Evolutionary conservation across 140 eudicot genomes (phyloP), one percentile per base, ranked within the genome.

Genomic region (Oenanthe javanica): DNA sequence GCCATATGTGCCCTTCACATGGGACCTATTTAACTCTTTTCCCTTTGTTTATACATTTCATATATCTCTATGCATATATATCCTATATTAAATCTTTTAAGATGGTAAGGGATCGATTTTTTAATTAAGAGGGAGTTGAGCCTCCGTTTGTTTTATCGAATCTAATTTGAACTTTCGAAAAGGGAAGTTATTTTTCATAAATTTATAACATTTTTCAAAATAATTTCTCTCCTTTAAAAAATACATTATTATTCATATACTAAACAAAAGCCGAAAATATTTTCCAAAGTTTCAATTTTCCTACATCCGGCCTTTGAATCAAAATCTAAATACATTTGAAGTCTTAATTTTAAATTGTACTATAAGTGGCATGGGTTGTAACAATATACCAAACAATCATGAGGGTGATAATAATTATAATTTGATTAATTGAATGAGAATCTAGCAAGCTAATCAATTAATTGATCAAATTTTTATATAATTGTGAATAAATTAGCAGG

Each of bases 1-100:
- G 76, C 49, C 42, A 42, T 36, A 71, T 42, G 73, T 36, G 73
- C 73, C 73, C 73, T 67, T 67, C 73, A 67, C 73, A 67, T 67
- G 73, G 43, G 27, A 71, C 48, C 14, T 71, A 12, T 12, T 71
- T 12, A 38, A 40, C 25, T 31, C n/a, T 40, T 2, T 15, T 0
- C 31, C 14, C 12, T 21, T 21, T 2, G 2, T 59, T 21, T 7
- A 19, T 59, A 2, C 61, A 52, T 52, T 50, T 6, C 31, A 59
- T 59, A 25, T 59, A 59, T 6, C 31, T 19, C 10, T 16, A 54
- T 43, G 46, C 46, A 43, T 43, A 43, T 43, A 43, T 43, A 43
- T 43, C 46, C 46, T 2, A 36, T 36, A 36, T 36, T 36, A 36
- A 36, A 36, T 36, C 40, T 36, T 36, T 36, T 36, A 36, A 36